Base-by-base conservation (phyloP, 2,329 filamentous ascomycete species). In the Phoma sp. region DNA sequence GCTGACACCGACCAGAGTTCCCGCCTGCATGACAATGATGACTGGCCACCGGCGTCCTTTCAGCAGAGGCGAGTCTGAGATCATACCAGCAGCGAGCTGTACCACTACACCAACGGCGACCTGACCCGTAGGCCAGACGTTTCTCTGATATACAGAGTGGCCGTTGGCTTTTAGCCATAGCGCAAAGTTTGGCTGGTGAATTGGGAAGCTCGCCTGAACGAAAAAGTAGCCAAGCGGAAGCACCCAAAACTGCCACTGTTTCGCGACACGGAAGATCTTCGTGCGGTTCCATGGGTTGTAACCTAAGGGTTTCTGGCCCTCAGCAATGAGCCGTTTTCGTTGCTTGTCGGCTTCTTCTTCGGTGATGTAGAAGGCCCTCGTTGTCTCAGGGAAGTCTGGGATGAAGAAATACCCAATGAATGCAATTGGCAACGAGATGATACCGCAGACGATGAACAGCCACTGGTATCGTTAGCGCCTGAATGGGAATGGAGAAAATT, bases 231-330 rank as follows among this genome's bases (percentile, higher is more conserved):
- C 78, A 3, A 75, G 65, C 1, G 81, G 74, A 39, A 81, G 78
- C 0, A 81, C 70, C 74, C 75, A 82, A 15, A 81, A 80, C 56
- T 81, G 79, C 79, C 79, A 81, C 6, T 78, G 71, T 26, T 67
- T 66, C 5, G 78, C 59, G 1, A 75, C 75, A 11, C 76, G 68
- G 52, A 76, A 75, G 43, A 81, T 76, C 2, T 80, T 78, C 42
- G 75, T 74, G 0, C 76, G 50, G 10, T 46, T 62, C 65, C 64
- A 69, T 0, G 62, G 65, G 40, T 80, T 62, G 34, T 77, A 77
- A 0, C 76, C 76, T 0, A 80, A 75, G 4, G 68, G 67, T 26
- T 68, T 66, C 28, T 69, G 65, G 0, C 65, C 64, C 42, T 68
- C 66, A 1, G 57, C 60, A 4, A 57, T 32, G 7, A 71, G 57